Evolutionary conservation across 2,329 filamentous ascomycete genomes (phyloP).

Genomic region (Ceratocystiopsis minuta): DNA sequence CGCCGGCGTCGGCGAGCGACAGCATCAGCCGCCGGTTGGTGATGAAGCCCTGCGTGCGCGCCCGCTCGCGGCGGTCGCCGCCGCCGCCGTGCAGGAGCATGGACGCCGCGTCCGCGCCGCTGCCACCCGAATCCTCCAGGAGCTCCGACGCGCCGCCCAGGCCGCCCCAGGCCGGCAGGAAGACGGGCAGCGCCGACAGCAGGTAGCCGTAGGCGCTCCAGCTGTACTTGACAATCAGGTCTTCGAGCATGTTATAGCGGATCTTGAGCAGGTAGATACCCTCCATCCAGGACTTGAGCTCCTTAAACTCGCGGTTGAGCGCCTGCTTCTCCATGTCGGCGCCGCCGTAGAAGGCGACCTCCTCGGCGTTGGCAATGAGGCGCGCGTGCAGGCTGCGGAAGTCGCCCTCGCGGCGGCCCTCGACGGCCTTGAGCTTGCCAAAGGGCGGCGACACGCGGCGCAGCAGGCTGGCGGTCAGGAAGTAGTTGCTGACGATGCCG

Average conservation of each 20-base stretch:
- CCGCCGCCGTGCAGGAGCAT: no score
- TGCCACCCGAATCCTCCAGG: constrained; percentile 11
- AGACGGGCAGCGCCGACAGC: constrained; percentile 80
- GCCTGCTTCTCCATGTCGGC: constrained; percentile 90
- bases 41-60: constrained; percentile 96
- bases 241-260: constrained; percentile 95
- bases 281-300: constrained; percentile 93
- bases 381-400: constrained; percentile 83
- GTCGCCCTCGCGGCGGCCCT: constrained; percentile 87
- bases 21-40: constrained; percentile 98
- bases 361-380: constrained; percentile 89
- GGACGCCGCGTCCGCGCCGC: constrained; percentile 6
- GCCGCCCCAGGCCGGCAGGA: constrained; percentile 86
- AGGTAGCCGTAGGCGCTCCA: constrained; percentile 98
- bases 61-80: constrained; percentile 47
- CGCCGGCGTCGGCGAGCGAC: constrained; percentile 86
- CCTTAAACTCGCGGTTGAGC: constrained; percentile 79
- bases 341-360: constrained; percentile 93
- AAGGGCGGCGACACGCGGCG: constrained; percentile 84
- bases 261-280: constrained; percentile 96
- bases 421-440: constrained; percentile 88
- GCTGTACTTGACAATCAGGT: constrained; percentile 94
- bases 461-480: constrained; percentile 79
- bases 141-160: constrained; percentile 57
- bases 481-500: constrained; percentile 80